A percentile compares a stretch with the other conserved stretches of the same genome.
Conservation (phyloP, 2,329 filamentous ascomycete genomes). For the Chrysoporthe puriensis region DNA sequence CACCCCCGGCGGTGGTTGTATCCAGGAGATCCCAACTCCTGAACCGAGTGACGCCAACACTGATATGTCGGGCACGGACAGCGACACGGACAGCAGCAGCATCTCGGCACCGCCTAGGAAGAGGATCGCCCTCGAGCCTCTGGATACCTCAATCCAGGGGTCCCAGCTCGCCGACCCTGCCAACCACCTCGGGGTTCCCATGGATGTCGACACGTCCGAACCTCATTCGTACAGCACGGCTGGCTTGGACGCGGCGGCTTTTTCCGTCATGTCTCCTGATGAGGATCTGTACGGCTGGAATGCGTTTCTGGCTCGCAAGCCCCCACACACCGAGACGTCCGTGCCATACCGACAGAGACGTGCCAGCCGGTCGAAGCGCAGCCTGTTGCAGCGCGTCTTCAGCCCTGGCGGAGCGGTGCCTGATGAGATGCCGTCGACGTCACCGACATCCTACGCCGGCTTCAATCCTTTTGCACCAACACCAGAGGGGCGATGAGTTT, state of each 20-base stretch:
- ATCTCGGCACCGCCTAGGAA: conserved; percentile 12
- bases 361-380: conserved; percentile 26
- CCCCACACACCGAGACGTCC: conserved; percentile 15
- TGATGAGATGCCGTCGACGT: conserved; percentile 15
- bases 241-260: conserved; percentile 24
- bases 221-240: conserved; percentile 26
- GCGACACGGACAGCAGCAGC: conserved; percentile 22
- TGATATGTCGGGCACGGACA: conserved; percentile 26
- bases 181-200: conserved; percentile 31
- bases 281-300: conserved; percentile 38
- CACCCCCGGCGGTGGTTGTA: conserved; percentile 4
- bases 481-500: conserved; percentile 6
- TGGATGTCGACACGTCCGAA: conserved; percentile 24
- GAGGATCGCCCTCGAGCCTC: conserved; percentile 9
- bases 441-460: conserved; percentile 10
- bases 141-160: conserved; percentile 24
- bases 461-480: conserved; percentile 14
- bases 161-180: conserved; percentile 39
- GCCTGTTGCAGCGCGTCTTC: conserved; percentile 28
- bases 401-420: conserved; percentile 19
- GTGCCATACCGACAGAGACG: conserved; percentile 18
- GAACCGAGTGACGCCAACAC: conserved; percentile 18
- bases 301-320: conserved; percentile 31
- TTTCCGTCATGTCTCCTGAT: conserved; percentile 26
- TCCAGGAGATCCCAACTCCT: conserved; percentile 11